phyloP scores from a whole-genome alignment of 805 yeast genomes.

The Kuraishia ogatae region DNA sequence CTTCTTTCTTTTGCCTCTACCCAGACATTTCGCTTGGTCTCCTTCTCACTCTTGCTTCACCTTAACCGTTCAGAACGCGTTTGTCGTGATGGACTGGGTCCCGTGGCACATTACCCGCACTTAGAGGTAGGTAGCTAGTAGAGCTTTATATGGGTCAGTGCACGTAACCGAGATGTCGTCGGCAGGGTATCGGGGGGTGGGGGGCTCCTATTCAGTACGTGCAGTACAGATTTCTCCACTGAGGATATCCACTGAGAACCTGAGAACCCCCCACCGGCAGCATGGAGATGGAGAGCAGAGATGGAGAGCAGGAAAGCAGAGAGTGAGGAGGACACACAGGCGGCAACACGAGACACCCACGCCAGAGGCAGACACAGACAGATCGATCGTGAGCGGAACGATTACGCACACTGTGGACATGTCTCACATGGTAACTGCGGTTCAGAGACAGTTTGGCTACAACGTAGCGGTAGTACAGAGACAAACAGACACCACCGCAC shows the following conservation, averaged over 20 bases:
- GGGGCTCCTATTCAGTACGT: no score
- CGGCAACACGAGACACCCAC: no score
- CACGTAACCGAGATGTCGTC: background rate
- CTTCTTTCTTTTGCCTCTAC: background rate
- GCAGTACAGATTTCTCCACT: no score
- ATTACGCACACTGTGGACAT: background rate
- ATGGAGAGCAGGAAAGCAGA: no score
- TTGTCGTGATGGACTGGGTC: background rate
- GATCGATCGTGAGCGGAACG: background rate
- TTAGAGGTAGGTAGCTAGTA: no score
- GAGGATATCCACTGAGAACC: no score
- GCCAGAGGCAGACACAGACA: background rate
- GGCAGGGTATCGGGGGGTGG: background rate
- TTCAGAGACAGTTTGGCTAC: background rate
- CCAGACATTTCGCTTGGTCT: background rate
- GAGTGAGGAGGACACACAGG: no score
- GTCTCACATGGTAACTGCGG: background rate
- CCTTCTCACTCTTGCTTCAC: background rate
- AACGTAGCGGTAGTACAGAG: background rate
- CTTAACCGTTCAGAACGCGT: constrained; percentile 1
- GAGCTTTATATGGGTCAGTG: background rate
- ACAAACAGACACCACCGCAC: background rate
- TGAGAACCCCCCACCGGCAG: no score
- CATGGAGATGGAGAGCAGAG: no score
- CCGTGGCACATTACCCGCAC: background rate